Evolutionary conservation across 495 filamentous ascomycete species (phyloP), one percentile per base, ranked within the genome.

Genomic region (Pseudotulostoma volvatum): DNA sequence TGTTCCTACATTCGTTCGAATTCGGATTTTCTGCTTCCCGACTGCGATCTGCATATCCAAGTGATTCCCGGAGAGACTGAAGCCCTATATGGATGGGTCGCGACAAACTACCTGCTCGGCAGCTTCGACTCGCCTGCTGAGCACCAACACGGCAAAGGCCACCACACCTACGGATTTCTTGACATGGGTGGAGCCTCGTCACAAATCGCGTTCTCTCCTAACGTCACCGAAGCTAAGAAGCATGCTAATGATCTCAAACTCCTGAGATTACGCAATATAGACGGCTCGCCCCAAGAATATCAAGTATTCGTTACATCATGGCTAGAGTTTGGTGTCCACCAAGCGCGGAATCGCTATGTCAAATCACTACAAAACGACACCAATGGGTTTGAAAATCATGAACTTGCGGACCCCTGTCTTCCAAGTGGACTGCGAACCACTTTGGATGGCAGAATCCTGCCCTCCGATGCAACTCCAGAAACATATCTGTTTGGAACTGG

Each of bases 121-220:
- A 84, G 84, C 1, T 96, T 96, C 45, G 81, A 96, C 54, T 57
- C 69, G n/a, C 81, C 86, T 0, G 65, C 73, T 18, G 60, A 70
- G 17, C 83, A 92, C 46, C 63, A 66, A 37, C 76, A 81, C 50
- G 86, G 85, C 13, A 86, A 94, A 49, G 79, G 74, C 17, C 90
- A 96, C 47, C 81, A 90, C 49, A 99, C 90, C 0, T 99, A 96
- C 55, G 90, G 90, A 0, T 99, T 99, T 53, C 58, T 99, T 37
- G 90, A 99, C 54, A 96, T 99, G 90, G 90, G 90, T 18, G 90
- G 90, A 13, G 90, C 90, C 13, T 95, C 87, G 0, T 86, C 90
- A 14, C 90, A 96, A 54, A 95, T 99, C 47, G 90, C 90, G 4
- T 99, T 99, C 55, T 85, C 87, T 7, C 90, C 90, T 0, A 99